Base-by-base conservation (phyloP, 805 yeast genomes). In the Grigorovia humatica region DNA sequence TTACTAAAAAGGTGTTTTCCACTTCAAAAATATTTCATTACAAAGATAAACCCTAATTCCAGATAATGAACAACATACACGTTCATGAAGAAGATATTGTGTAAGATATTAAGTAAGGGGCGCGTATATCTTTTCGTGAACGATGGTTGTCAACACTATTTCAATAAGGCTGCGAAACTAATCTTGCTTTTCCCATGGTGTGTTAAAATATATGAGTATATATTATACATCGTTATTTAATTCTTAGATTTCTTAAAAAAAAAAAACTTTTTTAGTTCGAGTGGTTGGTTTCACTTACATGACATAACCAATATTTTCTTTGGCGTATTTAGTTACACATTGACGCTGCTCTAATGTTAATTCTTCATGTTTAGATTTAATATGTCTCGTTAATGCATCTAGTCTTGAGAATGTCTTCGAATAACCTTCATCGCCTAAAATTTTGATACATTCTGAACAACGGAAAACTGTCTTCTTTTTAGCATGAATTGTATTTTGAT, bases 401-500 rank as follows among this genome's bases (percentile, higher is more conserved):
- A 89, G 85, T 55, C 99, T 79, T 51, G 96, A 85, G 63, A 93
- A 91, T 0, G 96, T 88, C 72, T 91, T 83, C 48, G 81, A 80
- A 51, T 70, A 71, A 27, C 74, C 72, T 44, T 67, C 65, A 13
- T 68, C 65, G 18, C 74, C 75, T 30, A 69, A 64, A 2, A 71
- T 68, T 51, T 65, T 60, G 20, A 70, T 93, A 70, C 99, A 91
- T 46, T 85, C 82, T 59, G 81, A 82, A 68, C 99, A 91, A 64
- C 85, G 82, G 73, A 83, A 93, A 48, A 85, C 81, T 60, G 85
- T 85, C 69, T 91, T 85, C 65, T 83, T 85, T 47, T 85, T 76
- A 1, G 97, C 93, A 67, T 91, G 99, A 51, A 91, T 90, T 0
- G 98, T 93, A 62, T 91, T 96, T 68, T 91, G 96, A 68, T 91